Conservation (phyloP, 1,284 basidiomycete species). For the Coniferiporia weirii region DNA sequence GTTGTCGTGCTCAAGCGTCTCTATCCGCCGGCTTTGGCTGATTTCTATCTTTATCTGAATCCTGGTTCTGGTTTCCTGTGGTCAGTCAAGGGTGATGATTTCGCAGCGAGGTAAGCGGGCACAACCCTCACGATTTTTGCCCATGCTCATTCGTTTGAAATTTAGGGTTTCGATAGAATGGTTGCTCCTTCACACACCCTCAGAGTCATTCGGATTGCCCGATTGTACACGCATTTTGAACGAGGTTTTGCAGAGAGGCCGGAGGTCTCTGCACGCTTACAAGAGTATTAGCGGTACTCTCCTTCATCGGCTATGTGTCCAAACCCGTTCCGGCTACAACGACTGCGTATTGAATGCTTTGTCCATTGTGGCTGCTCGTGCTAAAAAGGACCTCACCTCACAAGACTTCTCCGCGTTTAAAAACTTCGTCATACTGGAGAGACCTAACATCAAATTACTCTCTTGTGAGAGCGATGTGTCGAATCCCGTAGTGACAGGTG, state of each 20-base stretch:
- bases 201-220: background rate
- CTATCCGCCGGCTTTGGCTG: slow-evolving; percentile 38
- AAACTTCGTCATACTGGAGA: slow-evolving; percentile 32
- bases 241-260: background rate
- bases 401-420: slow-evolving; percentile 35
- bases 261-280: background rate
- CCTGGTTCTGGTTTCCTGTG: slow-evolving; percentile 40
- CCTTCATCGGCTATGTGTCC: background rate
- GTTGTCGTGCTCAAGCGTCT: slow-evolving; percentile 34
- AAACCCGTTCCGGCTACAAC: background rate
- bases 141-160: slow-evolving; percentile 8
- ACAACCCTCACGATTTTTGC: background rate
- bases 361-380: slow-evolving; percentile 17
- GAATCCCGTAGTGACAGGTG: background rate
- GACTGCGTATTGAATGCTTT: slow-evolving; percentile 14
- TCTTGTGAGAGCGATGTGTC: slow-evolving; percentile 24
- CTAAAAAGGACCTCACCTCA: slow-evolving; percentile 24
- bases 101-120: slow-evolving; percentile 2
- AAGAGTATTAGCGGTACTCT: slow-evolving; percentile 2
- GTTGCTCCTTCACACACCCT: slow-evolving; percentile 39
- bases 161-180: slow-evolving; percentile 39
- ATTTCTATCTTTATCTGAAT: slow-evolving; percentile 39
- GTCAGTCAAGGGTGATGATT: slow-evolving; percentile 21
- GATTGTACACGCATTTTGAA: background rate
- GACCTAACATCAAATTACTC: slow-evolving; percentile 29